Base-by-base conservation (phyloP, 2,329 filamentous ascomycete species). In the Fusarium newnesense region DNA sequence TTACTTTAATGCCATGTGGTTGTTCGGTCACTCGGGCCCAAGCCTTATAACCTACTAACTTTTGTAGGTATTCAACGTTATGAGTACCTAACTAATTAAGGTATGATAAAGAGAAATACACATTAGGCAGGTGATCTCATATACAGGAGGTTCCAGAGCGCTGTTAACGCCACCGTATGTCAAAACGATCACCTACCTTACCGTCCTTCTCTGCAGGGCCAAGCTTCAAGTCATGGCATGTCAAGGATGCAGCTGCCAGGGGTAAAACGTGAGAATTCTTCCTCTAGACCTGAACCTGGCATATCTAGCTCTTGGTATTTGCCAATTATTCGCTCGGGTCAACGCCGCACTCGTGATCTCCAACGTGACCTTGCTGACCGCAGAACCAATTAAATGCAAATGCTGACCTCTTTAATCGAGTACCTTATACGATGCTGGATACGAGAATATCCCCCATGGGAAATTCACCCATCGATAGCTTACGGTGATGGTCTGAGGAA, bases 81-180 rank as follows among this genome's bases (percentile, higher is more conserved):
- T 24, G 12, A 18, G 24, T n/a, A 37, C 28, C 50, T 42, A 36
- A 49, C 39, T 54, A 24, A 24, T 24, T 24, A 24, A 24, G 24
- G 24, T 24, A 19, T 67, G 32, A 62, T 32, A 63, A 46, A 47
- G 34, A 37, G 39, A 49, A 36, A 54, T 49, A 69, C 66, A 40
- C 13, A 64, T 69, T 69, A 69, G 66, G 66, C 57, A 69, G 66
- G 66, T 69, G 40, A 47, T 58, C 63, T 47, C 34, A 60, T n/a
- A 53, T 42, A 36, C 46, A 62, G 26, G 56, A 62, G n/a, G 47
- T 56, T 54, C 62, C 37, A 60, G 62, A 59, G 62, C 64, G 11
- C 39, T 34, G 40, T 67, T 44, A 30, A 64, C 64, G 66, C 66
- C 66, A 69, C 64, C 36, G 42, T 26, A 68, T 63, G 56, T 63